Percentiles rank a stretch among this genome's conserved stretches.
phyloP scores from a whole-genome alignment of 1,139 yeast genomes.

The Kodamaea anthophila region DNA sequence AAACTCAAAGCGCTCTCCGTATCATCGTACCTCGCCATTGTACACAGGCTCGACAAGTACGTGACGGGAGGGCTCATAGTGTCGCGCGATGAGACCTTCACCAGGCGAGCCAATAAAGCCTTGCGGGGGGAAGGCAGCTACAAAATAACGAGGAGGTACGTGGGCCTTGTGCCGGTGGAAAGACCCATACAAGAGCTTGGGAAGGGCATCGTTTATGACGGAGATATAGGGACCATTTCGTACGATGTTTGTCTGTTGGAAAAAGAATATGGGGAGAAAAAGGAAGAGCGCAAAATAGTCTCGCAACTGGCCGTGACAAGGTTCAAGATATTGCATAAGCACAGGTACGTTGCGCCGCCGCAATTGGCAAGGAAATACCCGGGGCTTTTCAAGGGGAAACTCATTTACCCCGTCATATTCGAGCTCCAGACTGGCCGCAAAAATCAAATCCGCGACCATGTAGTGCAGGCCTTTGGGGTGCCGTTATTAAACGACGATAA shows the following conservation, averaged over 20 bases:
- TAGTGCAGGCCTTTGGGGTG: conserved; percentile 14
- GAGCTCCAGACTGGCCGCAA: conserved; percentile 21
- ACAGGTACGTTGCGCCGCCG: conserved; percentile 6
- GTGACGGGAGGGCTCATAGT: conserved; percentile 23
- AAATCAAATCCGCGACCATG: conserved; percentile 24
- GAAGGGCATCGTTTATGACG: too few relatives aligned
- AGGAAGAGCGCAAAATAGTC: neutral
- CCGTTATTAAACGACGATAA: conserved; percentile 22
- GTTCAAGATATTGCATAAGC: conserved; percentile 12
- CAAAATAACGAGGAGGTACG: conserved; percentile 14
- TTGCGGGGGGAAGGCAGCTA: conserved; percentile 7
- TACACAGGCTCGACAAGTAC: conserved; percentile 20
- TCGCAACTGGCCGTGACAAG: conserved; percentile 13
- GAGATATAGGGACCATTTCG: conserved; percentile 7
- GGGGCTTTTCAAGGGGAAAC: conserved; percentile 9
- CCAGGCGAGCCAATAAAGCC: conserved; percentile 10
- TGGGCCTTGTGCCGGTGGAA: conserved; percentile 15
- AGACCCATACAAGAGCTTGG: too few relatives aligned
- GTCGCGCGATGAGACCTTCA: conserved; percentile 15
- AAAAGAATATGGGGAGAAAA: conserved; percentile 8
- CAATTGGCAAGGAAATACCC: conserved; percentile 10
- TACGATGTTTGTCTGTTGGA: conserved; percentile 10
- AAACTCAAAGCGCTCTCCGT: conserved; percentile 10
- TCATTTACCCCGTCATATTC: conserved; percentile 15
- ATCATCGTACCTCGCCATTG: conserved; percentile 10